A percentile compares a stretch with the other conserved stretches of the same genome.
Evolutionary conservation across 1,284 basidiomycete species (phyloP).

Genomic region (Ceratobasidium sp.): DNA sequence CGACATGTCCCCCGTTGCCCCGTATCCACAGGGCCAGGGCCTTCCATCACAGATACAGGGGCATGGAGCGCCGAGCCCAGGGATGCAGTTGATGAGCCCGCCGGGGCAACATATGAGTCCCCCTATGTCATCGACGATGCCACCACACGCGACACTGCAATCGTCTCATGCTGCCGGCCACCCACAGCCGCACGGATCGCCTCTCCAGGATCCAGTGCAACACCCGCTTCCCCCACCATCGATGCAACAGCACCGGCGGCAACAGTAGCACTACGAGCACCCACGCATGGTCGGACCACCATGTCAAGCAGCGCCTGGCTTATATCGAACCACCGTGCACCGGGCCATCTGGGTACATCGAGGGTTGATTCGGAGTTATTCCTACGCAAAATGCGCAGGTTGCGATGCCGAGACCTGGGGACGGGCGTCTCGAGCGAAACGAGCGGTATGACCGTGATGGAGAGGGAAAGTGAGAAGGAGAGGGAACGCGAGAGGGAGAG

Average conservation of each 20-base stretch:
- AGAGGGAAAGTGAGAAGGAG: conserved; percentile 10
- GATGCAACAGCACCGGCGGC: conserved; percentile 38
- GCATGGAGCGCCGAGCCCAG: neutral
- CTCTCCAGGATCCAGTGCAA: conserved; percentile 27
- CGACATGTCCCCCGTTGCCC: conserved; percentile 34
- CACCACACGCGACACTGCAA: neutral
- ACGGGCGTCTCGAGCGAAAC: conserved; percentile 11
- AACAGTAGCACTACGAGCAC: conserved; percentile 26
- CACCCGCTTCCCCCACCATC: conserved; percentile 25
- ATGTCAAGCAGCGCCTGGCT: conserved; percentile 16
- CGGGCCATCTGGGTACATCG: neutral
- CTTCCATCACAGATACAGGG: conserved; percentile 20
- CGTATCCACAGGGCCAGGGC: conserved; percentile 2
- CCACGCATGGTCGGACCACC: conserved; percentile 16
- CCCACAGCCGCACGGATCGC: conserved; percentile 16
- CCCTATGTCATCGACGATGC: neutral
- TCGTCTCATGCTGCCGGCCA: neutral
- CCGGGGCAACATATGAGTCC: conserved; percentile 7
- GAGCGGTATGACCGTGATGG: conserved; percentile 8
- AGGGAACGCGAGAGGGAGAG: conserved; percentile 10
- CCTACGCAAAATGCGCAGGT: conserved; percentile 18
- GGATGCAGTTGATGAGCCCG: conserved; percentile 27
- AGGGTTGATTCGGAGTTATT: conserved; percentile 10
- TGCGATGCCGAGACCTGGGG: conserved; percentile 13
- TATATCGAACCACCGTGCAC: conserved; percentile 34